Conservation (phyloP, 2,329 filamentous ascomycete genomes). For the Xylaria sp. region DNA sequence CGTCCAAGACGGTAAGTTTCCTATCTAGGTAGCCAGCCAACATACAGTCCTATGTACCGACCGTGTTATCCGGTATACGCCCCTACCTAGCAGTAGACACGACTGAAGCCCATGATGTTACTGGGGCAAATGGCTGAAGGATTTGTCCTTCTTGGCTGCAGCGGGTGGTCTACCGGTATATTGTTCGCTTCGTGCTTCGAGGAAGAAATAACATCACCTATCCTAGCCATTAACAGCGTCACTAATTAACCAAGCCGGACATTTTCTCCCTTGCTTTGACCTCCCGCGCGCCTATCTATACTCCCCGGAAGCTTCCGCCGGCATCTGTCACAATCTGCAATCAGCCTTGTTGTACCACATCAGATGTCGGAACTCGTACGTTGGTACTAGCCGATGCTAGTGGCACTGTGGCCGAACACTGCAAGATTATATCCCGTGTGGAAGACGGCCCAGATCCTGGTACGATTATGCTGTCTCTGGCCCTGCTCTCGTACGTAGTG, state of each 20-base stretch:
- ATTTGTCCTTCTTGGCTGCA: constrained; percentile 22
- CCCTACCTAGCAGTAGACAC: too few species aligned
- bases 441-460: constrained; percentile 11
- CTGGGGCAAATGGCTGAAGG: neutral
- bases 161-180: constrained; percentile 2
- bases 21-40: neutral
- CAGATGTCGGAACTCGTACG: constrained; percentile 5
- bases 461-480: neutral
- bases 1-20: neutral
- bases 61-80: neutral
- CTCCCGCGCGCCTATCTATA: constrained; percentile 4
- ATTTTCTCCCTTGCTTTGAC: constrained; percentile 7
- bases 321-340: constrained; percentile 22
- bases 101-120: too few species aligned
- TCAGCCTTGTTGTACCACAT: constrained; percentile 14
- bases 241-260: neutral
- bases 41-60: neutral
- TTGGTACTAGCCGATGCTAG: constrained; percentile 2
- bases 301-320: constrained; percentile 18
- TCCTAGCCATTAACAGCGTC: constrained; percentile 1
- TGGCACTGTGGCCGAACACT: neutral
- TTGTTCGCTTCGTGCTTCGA: neutral
- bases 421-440: neutral
- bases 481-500: constrained; percentile 6
- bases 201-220: neutral